Percentiles rank a stretch among this genome's conserved stretches.
Evolutionary conservation across 306 rosid genomes (phyloP).

Genomic region (Gleditsia sinensis): DNA sequence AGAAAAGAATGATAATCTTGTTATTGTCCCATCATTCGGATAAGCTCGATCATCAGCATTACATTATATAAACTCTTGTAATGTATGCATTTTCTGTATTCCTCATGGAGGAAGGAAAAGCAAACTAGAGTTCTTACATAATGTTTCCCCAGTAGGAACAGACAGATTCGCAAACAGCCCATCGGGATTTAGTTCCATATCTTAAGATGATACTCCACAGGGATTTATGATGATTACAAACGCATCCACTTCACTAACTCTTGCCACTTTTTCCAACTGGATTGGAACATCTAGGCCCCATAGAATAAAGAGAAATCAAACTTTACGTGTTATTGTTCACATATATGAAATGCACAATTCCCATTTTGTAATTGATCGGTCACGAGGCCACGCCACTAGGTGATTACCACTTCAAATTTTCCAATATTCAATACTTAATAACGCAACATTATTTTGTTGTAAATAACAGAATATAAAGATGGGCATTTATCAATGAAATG

Average conservation of each 20-base stretch:
- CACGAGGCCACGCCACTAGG: slow-evolving; percentile 24
- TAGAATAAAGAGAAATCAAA: slow-evolving; percentile 58
- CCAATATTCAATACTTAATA: background rate
- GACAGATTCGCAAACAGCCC: slow-evolving; percentile 1
- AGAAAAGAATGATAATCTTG: slow-evolving; percentile 33
- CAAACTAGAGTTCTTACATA: background rate
- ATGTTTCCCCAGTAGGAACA: background rate
- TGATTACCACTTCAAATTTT: slow-evolving; percentile 33
- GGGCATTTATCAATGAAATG: slow-evolving; percentile 44
- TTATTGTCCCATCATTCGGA: slow-evolving; percentile 38
- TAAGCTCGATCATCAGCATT: slow-evolving; percentile 10
- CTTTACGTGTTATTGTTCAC: slow-evolving; percentile 37
- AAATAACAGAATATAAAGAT: slow-evolving; percentile 49
- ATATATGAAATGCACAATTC: too few relatives aligned
- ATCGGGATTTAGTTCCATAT: slow-evolving; percentile 36
- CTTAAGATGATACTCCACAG: slow-evolving; percentile 38
- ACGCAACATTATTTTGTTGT: background rate
- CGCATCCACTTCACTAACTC: slow-evolving; percentile 37
- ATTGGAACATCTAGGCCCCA: slow-evolving; percentile 78
- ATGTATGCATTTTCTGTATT: slow-evolving; percentile 13
- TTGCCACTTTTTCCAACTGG: slow-evolving; percentile 52
- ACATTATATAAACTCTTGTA: background rate
- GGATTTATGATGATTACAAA: slow-evolving; percentile 36
- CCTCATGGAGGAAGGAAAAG: background rate
- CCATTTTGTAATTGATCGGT: slow-evolving; percentile 9